These are phyloP conservation scores for Aurinia saxatilis DNA, from an alignment of 345 rosid species.

Conservation along the genomic window DNA sequence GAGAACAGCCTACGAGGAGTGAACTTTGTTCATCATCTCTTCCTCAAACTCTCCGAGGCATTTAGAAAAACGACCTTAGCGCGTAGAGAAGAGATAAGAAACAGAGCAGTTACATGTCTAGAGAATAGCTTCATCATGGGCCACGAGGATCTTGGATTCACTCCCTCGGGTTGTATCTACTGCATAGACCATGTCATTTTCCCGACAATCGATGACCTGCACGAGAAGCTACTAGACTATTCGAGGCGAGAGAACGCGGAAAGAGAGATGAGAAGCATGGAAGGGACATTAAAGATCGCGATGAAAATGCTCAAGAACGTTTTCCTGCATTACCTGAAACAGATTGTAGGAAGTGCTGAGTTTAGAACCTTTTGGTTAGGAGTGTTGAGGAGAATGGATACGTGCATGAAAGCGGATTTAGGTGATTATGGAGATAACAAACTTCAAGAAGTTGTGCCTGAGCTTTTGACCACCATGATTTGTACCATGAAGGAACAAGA, in stretches of 20 bases:
- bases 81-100: constrained; percentile 74
- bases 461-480: constrained; percentile 57
- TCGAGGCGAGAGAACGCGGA: constrained; percentile 74
- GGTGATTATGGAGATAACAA: constrained; percentile 59
- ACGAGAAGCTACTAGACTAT: constrained; percentile 78
- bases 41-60: constrained; percentile 76
- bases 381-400: constrained; percentile 87
- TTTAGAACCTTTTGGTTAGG: constrained; percentile 90
- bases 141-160: constrained; percentile 52
- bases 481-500: constrained; percentile 58
- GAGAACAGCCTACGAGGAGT: constrained; percentile 44
- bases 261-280: constrained; percentile 85
- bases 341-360: constrained; percentile 45
- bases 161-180: constrained; percentile 49
- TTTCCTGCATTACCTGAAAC: constrained; percentile 35
- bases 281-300: constrained; percentile 58
- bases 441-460: constrained; percentile 51
- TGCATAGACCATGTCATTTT: constrained; percentile 32
- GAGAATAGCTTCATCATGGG: constrained; percentile 48
- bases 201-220: constrained; percentile 63
- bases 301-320: constrained; percentile 62
- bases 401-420: constrained; percentile 84
- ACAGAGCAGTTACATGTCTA: constrained; percentile 52
- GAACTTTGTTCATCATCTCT: constrained; percentile 38
- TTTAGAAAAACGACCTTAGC: constrained; percentile 73